phyloP scores from a whole-genome alignment of 2,329 filamentous ascomycete species.

The Lasiodiplodia citricola region DNA sequence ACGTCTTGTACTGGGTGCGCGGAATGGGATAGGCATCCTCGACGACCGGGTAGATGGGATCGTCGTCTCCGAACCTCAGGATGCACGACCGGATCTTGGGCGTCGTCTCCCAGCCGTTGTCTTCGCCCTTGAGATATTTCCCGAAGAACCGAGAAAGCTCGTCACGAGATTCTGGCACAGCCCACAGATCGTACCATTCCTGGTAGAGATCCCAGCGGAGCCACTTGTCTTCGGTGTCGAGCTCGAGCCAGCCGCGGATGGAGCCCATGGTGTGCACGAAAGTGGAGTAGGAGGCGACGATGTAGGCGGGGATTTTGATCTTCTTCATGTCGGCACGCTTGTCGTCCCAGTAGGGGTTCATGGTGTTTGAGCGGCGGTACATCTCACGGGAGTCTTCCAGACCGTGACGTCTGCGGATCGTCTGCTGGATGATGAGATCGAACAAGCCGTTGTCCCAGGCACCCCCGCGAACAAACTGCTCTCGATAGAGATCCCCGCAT shows the following conservation, averaged over 20 bases:
- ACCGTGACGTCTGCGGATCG: slow-evolving; percentile 23
- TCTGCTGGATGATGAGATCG: slow-evolving; percentile 27
- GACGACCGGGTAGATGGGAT: neutral
- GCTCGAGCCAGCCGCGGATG: slow-evolving; percentile 16
- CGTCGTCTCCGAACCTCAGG: slow-evolving; percentile 33
- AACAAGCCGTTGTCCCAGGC: slow-evolving; percentile 20
- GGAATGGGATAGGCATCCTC: slow-evolving; percentile 15
- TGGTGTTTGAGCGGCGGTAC: slow-evolving; percentile 29
- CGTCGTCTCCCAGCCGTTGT: slow-evolving; percentile 53
- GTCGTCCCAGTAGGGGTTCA: slow-evolving; percentile 29
- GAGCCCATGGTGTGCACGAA: slow-evolving; percentile 29
- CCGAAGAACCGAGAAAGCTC: slow-evolving; percentile 50
- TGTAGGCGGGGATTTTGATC: slow-evolving; percentile 30
- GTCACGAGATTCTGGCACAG: slow-evolving; percentile 23
- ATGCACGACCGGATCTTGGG: slow-evolving; percentile 52
- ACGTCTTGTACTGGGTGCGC: slow-evolving; percentile 18
- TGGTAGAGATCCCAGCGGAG: slow-evolving; percentile 20
- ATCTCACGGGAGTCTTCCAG: slow-evolving; percentile 25
- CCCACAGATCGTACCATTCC: slow-evolving; percentile 11
- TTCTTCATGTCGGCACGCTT: slow-evolving; percentile 28
- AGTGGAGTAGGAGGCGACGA: slow-evolving; percentile 29
- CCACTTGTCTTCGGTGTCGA: slow-evolving; percentile 30
- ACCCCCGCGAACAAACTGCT: slow-evolving; percentile 30
- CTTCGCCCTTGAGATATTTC: slow-evolving; percentile 48
- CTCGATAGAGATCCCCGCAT: slow-evolving; percentile 28